Conservation (phyloP, 2,329 filamentous ascomycete species). For the Pezicula carpinea region DNA sequence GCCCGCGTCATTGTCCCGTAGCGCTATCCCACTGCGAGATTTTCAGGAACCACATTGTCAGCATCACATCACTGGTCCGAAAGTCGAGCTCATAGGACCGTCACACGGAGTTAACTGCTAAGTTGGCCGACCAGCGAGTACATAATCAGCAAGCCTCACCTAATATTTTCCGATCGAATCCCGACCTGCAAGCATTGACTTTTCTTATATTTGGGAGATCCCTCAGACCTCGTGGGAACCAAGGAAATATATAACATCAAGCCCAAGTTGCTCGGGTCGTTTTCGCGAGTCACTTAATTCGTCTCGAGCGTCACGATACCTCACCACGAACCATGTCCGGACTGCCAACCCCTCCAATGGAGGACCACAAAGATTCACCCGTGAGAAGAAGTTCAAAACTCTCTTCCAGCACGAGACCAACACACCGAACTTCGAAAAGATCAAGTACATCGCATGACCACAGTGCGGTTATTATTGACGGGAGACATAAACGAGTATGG, state of each 20-base stretch:
- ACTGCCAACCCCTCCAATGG: slow-evolving; percentile 9
- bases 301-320: neutral
- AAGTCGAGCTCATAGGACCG: too few species aligned
- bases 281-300: neutral
- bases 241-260: too few species aligned
- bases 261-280: neutral
- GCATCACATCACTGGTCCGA: too few species aligned
- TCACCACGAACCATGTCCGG: slow-evolving; percentile 1
- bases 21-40: too few species aligned
- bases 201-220: neutral
- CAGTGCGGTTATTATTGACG: slow-evolving; percentile 41
- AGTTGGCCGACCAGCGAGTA: neutral
- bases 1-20: neutral
- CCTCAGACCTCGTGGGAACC: neutral
- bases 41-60: too few species aligned
- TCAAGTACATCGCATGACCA: slow-evolving; percentile 32
- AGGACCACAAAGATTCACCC: slow-evolving; percentile 3
- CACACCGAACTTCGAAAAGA: slow-evolving; percentile 6
- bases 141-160: neutral
- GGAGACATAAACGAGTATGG: slow-evolving; percentile 60
- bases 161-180: neutral
- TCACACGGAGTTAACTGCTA: neutral
- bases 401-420: slow-evolving; percentile 1
- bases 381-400: slow-evolving; percentile 1
- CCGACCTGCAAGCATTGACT: neutral